Conservation (phyloP, 1,284 basidiomycete species). For the Trametes pubescens region DNA sequence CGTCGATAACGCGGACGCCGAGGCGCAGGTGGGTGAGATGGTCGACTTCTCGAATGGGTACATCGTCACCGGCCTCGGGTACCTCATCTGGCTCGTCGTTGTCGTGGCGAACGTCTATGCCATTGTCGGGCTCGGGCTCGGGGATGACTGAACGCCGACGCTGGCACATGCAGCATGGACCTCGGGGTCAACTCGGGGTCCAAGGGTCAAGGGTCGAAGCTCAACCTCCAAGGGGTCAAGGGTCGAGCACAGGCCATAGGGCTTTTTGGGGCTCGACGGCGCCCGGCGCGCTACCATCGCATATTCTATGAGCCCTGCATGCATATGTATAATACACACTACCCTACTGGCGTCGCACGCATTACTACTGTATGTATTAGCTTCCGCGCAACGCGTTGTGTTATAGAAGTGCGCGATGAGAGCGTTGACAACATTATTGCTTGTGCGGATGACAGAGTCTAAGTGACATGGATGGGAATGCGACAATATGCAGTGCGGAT, state of each 20-base stretch:
- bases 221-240: background rate
- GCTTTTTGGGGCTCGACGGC: background rate
- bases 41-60: constrained; percentile 72
- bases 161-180: background rate
- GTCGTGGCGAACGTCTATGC: constrained; percentile 76
- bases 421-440: background rate
- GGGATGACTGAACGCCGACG: constrained; percentile 30
- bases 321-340: constrained; percentile 9
- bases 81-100: constrained; percentile 69
- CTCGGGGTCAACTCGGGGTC: background rate
- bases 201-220: background rate
- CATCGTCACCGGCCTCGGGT: constrained; percentile 62
- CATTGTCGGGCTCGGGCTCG: constrained; percentile 57
- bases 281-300: background rate
- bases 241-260: background rate
- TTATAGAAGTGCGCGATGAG: background rate
- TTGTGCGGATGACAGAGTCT: background rate
- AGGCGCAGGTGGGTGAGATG: constrained; percentile 41
- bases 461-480: background rate
- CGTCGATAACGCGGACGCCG: constrained; percentile 17
- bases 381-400: background rate
- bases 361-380: background rate
- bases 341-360: background rate
- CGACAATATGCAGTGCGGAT: background rate
- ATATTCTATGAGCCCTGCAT: constrained; percentile 1